A percentile compares a stretch with the other conserved stretches of the same genome.
Conservation (phyloP, 2,329 filamentous ascomycete genomes). For the Aspergillus pseudotamarii region DNA sequence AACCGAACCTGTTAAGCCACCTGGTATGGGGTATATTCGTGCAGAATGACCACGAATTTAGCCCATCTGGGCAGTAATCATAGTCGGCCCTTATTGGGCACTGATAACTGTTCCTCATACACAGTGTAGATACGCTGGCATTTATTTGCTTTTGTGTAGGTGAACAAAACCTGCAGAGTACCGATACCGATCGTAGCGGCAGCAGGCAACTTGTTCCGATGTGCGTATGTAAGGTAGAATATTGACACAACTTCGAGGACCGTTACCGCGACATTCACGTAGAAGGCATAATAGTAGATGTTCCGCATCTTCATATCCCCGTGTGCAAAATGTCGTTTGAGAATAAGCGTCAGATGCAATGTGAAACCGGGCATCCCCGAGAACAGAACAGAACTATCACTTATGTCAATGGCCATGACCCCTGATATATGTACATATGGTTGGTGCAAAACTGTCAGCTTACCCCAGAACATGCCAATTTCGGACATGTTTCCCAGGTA, state of each 20-base stretch:
- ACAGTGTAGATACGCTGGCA: background rate
- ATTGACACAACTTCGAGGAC: background rate
- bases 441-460: too few relatives aligned
- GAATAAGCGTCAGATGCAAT: background rate
- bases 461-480: background rate
- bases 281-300: background rate
- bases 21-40: too few relatives aligned
- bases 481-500: background rate
- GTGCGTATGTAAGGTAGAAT: background rate
- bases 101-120: background rate
- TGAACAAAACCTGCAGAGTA: background rate
- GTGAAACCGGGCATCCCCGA: background rate
- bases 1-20: background rate
- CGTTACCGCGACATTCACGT: background rate
- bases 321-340: background rate
- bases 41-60: too few relatives aligned
- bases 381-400: background rate
- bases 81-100: background rate
- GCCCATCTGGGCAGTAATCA: background rate
- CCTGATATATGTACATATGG: too few relatives aligned
- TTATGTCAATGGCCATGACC: too few relatives aligned
- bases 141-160: background rate
- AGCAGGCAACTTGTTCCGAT: background rate
- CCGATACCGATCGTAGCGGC: background rate
- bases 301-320: background rate